phyloP scores from a whole-genome alignment of 345 rosid species.

The Eucalyptus regnans region DNA sequence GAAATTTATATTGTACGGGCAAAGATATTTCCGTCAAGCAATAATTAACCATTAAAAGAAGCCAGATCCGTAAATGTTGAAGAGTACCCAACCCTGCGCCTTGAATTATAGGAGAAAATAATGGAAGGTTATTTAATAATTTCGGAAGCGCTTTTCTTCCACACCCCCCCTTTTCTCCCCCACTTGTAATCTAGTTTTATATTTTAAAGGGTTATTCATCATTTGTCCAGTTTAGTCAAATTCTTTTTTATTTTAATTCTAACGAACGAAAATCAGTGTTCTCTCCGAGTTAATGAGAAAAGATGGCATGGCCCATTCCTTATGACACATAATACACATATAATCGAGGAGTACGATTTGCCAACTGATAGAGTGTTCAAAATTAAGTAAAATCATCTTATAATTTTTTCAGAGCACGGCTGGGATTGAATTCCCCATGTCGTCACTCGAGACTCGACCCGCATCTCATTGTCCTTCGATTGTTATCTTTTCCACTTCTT shows the following conservation, averaged over 20 bases:
- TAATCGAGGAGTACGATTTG: background rate
- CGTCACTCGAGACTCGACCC: background rate
- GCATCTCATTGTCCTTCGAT: rapidly evolving
- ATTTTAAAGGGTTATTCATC: too few species aligned
- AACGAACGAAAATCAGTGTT: rapidly evolving
- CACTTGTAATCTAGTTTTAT: too few species aligned
- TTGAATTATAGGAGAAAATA: background rate
- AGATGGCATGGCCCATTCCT: rapidly evolving
- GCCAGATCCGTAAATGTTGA: background rate
- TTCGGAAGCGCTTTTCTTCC: background rate
- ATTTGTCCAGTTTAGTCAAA: rapidly evolving
- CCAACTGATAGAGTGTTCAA: rapidly evolving
- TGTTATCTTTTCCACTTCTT: background rate
- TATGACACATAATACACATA: too few species aligned
- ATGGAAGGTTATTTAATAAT: background rate
- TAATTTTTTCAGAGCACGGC: rapidly evolving
- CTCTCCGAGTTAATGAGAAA: too few species aligned
- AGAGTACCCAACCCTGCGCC: background rate
- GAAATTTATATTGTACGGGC: background rate
- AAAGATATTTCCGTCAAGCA: background rate
- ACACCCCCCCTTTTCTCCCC: too few species aligned
- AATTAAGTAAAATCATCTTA: background rate
- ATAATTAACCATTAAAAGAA: background rate
- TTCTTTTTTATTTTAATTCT: too few species aligned
- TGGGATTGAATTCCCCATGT: rapidly evolving